A percentile compares a stretch with the other conserved stretches of the same genome.
These are phyloP conservation scores for Cercospora sesami DNA, from an alignment of 2,329 filamentous ascomycete genomes.

Conservation along the genomic window DNA sequence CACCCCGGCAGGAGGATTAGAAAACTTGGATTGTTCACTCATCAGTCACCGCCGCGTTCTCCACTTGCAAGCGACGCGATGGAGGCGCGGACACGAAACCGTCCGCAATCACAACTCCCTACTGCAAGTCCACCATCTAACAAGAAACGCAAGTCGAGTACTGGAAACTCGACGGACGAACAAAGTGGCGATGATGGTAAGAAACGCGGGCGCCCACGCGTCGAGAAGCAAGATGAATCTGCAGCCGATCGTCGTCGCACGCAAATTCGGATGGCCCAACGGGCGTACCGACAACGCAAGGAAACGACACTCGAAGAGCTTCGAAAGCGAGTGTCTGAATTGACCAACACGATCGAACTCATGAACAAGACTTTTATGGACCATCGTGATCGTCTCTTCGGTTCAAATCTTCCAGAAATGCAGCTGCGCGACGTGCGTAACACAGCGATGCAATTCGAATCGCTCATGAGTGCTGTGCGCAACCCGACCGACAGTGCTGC, in stretches of 20 bases:
- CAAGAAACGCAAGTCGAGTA: constrained; percentile 22
- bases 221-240: constrained; percentile 76
- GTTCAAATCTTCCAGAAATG: constrained; percentile 23
- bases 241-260: constrained; percentile 77
- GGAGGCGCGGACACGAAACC: constrained; percentile 2
- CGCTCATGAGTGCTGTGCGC: constrained; percentile 28
- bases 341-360: constrained; percentile 69
- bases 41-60: not conserved
- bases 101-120: not conserved
- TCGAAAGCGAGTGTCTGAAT: constrained; percentile 66
- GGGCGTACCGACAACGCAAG: constrained; percentile 81
- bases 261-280: constrained; percentile 82
- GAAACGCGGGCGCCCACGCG: constrained; percentile 70
- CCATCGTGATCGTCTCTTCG: constrained; percentile 26
- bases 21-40: not conserved
- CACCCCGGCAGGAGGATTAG: not conserved
- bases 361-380: constrained; percentile 71
- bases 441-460: constrained; percentile 23
- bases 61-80: constrained; percentile 2
- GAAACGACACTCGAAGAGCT: constrained; percentile 75
- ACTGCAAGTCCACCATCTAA: not conserved
- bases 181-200: constrained; percentile 39
- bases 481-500: constrained; percentile 26
- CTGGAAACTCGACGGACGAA: constrained; percentile 20
- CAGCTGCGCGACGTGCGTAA: constrained; percentile 30